Evolutionary conservation across 805 yeast genomes (phyloP).

Genomic region (Candida nemodendra): DNA sequence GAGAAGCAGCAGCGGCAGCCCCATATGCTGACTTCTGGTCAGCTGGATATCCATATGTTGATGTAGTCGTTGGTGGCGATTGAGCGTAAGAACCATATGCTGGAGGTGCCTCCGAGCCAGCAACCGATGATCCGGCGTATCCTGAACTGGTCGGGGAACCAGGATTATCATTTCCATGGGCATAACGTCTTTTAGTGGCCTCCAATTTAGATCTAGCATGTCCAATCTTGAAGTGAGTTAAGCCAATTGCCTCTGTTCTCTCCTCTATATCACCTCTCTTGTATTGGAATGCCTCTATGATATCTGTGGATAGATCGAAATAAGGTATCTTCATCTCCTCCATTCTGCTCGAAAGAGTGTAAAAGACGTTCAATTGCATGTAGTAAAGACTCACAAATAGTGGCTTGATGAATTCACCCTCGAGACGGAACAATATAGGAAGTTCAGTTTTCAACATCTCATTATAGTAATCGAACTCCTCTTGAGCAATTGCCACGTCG

Average conservation of each 20-base stretch:
- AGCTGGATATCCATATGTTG: slow-evolving; percentile 1
- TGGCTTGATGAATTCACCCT: slow-evolving; percentile 90
- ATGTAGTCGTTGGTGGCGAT: background rate
- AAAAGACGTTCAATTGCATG: slow-evolving; percentile 97
- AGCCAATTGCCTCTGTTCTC: slow-evolving; percentile 81
- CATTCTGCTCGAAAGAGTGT: slow-evolving; percentile 86
- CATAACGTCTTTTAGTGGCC: slow-evolving; percentile 74
- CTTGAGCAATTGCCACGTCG: slow-evolving; percentile 85
- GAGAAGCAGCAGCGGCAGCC: slow-evolving; percentile 25
- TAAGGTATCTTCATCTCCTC: slow-evolving; percentile 97
- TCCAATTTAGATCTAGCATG: slow-evolving; percentile 85
- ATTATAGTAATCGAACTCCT: slow-evolving; percentile 94
- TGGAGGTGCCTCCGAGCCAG: slow-evolving; percentile 18
- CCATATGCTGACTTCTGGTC: slow-evolving; percentile 11
- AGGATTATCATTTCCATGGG: slow-evolving; percentile 33
- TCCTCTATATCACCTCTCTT: slow-evolving; percentile 94
- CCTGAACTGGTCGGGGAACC: slow-evolving; percentile 29
- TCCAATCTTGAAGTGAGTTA: slow-evolving; percentile 86
- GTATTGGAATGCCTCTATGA: slow-evolving; percentile 69
- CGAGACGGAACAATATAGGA: slow-evolving; percentile 83
- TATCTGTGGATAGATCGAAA: slow-evolving; percentile 82
- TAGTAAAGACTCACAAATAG: slow-evolving; percentile 90
- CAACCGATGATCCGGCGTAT: slow-evolving; percentile 33
- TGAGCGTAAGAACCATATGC: slow-evolving; percentile 13
- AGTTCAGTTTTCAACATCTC: slow-evolving; percentile 89